Percentiles rank a stretch among this genome's conserved stretches.
Evolutionary conservation across 352 stramenopile species (phyloP).

Genomic region (Elongisporangium undulatum): DNA sequence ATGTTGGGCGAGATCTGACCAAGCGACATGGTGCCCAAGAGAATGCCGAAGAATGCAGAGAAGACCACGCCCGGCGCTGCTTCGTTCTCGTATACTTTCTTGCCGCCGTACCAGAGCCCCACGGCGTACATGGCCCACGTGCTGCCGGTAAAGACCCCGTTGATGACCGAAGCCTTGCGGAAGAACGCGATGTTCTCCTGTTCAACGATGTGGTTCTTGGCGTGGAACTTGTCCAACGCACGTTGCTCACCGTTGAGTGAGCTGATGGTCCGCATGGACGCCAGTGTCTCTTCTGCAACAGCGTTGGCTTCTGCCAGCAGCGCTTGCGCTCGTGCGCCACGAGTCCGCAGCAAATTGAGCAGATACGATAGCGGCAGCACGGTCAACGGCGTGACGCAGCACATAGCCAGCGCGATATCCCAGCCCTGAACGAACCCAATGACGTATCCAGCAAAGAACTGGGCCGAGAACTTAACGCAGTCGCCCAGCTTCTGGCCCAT

Average conservation of each 20-base stretch:
- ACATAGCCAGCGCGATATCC: slow-evolving; percentile 24
- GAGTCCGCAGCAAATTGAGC: slow-evolving; percentile 12
- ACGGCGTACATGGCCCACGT: slow-evolving; percentile 44
- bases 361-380: slow-evolving; percentile 14
- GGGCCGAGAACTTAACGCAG: slow-evolving; percentile 19
- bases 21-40: slow-evolving; percentile 33
- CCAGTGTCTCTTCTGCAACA: slow-evolving; percentile 26
- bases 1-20: slow-evolving; percentile 41
- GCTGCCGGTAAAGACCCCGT: slow-evolving; percentile 18
- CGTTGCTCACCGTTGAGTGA: slow-evolving; percentile 18
- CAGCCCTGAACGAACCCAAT: slow-evolving; percentile 24
- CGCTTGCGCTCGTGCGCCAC: slow-evolving; percentile 10
- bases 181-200: slow-evolving; percentile 13
- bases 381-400: slow-evolving; percentile 21
- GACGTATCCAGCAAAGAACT: slow-evolving; percentile 27
- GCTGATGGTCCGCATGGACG: slow-evolving; percentile 21
- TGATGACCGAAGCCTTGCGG: slow-evolving; percentile 14
- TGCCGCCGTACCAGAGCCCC: slow-evolving; percentile 46
- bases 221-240: slow-evolving; percentile 17
- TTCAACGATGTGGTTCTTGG: slow-evolving; percentile 11
- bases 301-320: slow-evolving; percentile 22
- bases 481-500: slow-evolving; percentile 39
- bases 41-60: slow-evolving; percentile 25
- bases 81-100: slow-evolving; percentile 18
- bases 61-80: slow-evolving; percentile 23